Evolutionary conservation across 805 yeast species (phyloP).

Genomic region (Teunomyces panamensis): DNA sequence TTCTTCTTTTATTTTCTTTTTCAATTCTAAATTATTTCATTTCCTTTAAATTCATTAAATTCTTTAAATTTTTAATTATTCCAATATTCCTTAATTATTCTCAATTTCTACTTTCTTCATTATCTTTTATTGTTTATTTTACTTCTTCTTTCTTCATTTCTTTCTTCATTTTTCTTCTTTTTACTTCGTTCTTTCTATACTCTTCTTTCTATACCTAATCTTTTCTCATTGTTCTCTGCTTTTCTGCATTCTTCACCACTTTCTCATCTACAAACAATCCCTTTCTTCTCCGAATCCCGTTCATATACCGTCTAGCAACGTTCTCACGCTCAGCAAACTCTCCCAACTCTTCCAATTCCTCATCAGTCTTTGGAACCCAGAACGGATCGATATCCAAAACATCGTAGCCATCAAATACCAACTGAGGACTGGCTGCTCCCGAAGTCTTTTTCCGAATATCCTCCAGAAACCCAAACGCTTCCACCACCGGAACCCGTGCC

Average conservation of each 20-base stretch:
- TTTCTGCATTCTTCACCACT: constrained; percentile 88
- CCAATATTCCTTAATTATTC: background rate
- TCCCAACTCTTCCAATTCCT: constrained; percentile 90
- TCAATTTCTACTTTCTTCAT: background rate
- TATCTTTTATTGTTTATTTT: background rate
- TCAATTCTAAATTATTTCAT: background rate
- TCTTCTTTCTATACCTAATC: constrained; percentile 33
- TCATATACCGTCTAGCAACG: constrained; percentile 84
- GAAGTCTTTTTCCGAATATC: constrained; percentile 90
- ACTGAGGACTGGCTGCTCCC: constrained; percentile 96
- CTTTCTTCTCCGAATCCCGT: constrained; percentile 74
- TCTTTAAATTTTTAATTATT: no score
- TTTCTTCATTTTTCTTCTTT: background rate
- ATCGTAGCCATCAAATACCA: constrained; percentile 86
- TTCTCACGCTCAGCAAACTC: constrained; percentile 91
- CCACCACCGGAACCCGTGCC: constrained; percentile 87
- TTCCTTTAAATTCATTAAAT: background rate
- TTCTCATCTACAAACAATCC: constrained; percentile 89
- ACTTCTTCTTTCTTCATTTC: background rate
- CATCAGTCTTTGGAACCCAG: constrained; percentile 99
- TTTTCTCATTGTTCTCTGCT: constrained; percentile 83
- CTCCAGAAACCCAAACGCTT: constrained; percentile 95
- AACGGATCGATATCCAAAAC: constrained; percentile 89
- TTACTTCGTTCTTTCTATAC: background rate
- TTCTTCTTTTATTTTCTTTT: background rate